These are phyloP conservation scores for Alloteropsis semialata DNA, from an alignment of 176 grass and related monocot species.

Conservation along the genomic window DNA sequence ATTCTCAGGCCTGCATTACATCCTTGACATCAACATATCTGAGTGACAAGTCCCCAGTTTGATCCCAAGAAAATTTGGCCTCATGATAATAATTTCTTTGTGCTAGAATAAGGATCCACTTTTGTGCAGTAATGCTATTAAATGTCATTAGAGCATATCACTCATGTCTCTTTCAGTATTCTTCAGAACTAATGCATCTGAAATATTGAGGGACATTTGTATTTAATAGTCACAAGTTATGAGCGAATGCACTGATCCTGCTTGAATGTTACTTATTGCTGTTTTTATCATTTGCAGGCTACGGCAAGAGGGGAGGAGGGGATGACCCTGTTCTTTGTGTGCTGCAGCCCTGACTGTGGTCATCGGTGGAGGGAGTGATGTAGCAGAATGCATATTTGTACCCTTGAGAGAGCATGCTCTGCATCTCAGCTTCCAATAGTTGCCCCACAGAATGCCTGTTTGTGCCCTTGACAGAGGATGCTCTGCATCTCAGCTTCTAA, in stretches of 20 bases:
- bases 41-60: background rate
- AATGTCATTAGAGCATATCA: background rate
- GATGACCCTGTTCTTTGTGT: constrained; percentile 62
- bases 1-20: background rate
- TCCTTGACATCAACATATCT: background rate
- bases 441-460: background rate
- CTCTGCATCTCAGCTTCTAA: background rate
- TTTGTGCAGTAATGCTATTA: background rate
- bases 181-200: background rate
- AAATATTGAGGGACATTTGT: no score
- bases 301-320: constrained; percentile 61
- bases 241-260: background rate
- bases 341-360: constrained; percentile 51
- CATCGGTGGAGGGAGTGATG: constrained; percentile 51
- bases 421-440: background rate
- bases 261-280: background rate
- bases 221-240: background rate
- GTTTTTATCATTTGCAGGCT: constrained; percentile 26
- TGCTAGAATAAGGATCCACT: background rate
- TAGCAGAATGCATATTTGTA: background rate
- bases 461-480: no score
- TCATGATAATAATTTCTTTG: background rate
- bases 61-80: background rate
- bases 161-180: background rate
- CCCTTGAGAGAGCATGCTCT: background rate